Evolutionary conservation across 2,329 filamentous ascomycete genomes (phyloP), one percentile per base, ranked within the genome.

Genomic region (Aspergillus sp.): DNA sequence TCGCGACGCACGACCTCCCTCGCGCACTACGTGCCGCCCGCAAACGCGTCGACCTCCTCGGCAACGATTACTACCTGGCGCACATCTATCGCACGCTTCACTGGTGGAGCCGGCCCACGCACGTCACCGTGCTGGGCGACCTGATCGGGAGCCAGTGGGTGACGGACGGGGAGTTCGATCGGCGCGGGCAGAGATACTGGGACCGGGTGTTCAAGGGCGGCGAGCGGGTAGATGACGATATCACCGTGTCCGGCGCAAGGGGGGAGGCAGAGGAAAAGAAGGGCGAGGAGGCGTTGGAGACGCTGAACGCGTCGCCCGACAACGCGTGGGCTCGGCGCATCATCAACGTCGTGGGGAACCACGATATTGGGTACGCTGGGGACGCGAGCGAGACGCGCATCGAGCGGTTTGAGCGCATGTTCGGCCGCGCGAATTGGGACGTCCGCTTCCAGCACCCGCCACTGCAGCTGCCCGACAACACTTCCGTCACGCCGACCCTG

Each of bases 61-160:
- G 94, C 3, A 99, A 99, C 72, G 94, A 99, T 73, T 89, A 85
- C 65, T 99, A 97, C 71, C 82, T 99, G 30, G 90, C 89, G 17
- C 94, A 99, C 70, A 91, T 96, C 53, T 96, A 95, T 72, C 83
- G 90, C 14, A 88, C 85, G 0, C 73, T 96, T 46, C 81, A 83
- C 60, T 95, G 91, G 90, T 95, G 89, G 87, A 83, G 88, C 0
- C 75, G 78, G 14, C 94, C 94, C 8, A 95, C 90, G 0, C 94
- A 99, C 69, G 84, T 94, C 17, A 85, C 88, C 0, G 91, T 97
- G 0, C 78, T 99, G 3, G 94, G 94, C 3, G 94, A 99, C 68
- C 76, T 99, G 53, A 76, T 99, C 9, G 94, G 94, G 9, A 96
- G 91, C 64, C 94, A 99, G 71, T 99, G 94, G 94, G 88, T 99